Evolutionary conservation across 2,329 filamentous ascomycete species (phyloP).

Genomic region (Ilyonectria mors-panacis): DNA sequence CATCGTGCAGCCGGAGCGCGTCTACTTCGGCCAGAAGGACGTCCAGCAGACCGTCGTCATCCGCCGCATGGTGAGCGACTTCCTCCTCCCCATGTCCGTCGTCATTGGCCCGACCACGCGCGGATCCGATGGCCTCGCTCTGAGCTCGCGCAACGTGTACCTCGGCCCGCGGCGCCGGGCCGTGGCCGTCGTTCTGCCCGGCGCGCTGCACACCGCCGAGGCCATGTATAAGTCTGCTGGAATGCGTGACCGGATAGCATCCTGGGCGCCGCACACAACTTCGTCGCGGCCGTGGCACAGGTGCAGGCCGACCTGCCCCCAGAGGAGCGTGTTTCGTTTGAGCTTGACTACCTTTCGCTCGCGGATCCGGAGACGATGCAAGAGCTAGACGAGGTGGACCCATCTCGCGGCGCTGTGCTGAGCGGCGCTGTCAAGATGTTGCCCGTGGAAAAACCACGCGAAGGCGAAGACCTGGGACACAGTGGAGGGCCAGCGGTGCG

Average conservation of each 20-base stretch:
- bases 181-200: conserved; percentile 80
- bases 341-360: conserved; percentile 93
- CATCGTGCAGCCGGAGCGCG: conserved; percentile 72
- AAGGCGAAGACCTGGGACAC: conserved; percentile 83
- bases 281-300: conserved; percentile 68
- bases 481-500: conserved; percentile 82
- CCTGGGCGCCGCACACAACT: conserved; percentile 77
- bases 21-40: conserved; percentile 98
- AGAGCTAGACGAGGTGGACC: conserved; percentile 81
- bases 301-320: conserved; percentile 75
- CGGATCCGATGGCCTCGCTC: conserved; percentile 85
- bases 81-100: conserved; percentile 83
- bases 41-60: conserved; percentile 96
- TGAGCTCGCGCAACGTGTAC: conserved; percentile 96
- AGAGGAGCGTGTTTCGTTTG: conserved; percentile 77
- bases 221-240: conserved; percentile 70
- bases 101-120: conserved; percentile 82
- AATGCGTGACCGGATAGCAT: conserved; percentile 73
- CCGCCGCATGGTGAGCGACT: conserved; percentile 87
- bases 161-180: conserved; percentile 81
- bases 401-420: conserved; percentile 81
- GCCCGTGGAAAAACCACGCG: conserved; percentile 78
- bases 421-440: conserved; percentile 94
- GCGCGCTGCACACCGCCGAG: conserved; percentile 80
- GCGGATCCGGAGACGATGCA: conserved; percentile 88